Evolutionary conservation across 495 filamentous ascomycete genomes (phyloP), one percentile per base, ranked within the genome.

Genomic region (Penicillium odoratum): DNA sequence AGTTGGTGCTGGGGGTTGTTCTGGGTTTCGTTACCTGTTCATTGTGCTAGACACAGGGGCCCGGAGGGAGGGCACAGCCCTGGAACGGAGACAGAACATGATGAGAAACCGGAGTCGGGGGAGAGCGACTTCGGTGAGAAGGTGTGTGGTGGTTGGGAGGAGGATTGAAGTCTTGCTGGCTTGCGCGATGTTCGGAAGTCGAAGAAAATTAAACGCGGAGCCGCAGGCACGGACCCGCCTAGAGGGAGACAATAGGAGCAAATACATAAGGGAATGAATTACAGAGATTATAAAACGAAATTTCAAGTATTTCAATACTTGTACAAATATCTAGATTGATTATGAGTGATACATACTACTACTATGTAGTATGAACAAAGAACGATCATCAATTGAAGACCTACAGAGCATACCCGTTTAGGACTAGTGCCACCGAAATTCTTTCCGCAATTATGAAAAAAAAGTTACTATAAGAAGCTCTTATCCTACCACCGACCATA

Each of bases 161-260:
- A 36, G 48, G 28, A 44, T 59, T 16, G 42, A 57, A 60, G 34
- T 42, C 31, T 56, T 38, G 44, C 45, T 40, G 55, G 36, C 60
- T 55, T 57, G 62, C 66, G 67, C 62, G 62, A 63, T 57, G 63
- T 65, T 56, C 58, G 67, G 67, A 64, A 60, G 62, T 48, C 44
- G 66, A 69, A 65, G 65, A 74, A 74, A 74, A 74, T 71, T 75
- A 68, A 71, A 67, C 69, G 66, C 66, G 68, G 66, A 70, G 62
- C 62, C 64, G 63, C 66, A 69, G 69, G 68, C 70, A 70, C 72
- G 68, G 71, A 67, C 69, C 70, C 59, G 60, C 56, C 55, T 58
- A 38, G 40, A 58, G n/a, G 8, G 31, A 36, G 7, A 36, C 16
- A 31, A 29, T n/a, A 44, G 36, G 34, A 28, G 38, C 38, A 40